Percentiles rank a stretch among this genome's conserved stretches.
These are phyloP conservation scores for Dactylellina sp. DNA, from an alignment of 2,329 filamentous ascomycete genomes.

Conservation along the genomic window DNA sequence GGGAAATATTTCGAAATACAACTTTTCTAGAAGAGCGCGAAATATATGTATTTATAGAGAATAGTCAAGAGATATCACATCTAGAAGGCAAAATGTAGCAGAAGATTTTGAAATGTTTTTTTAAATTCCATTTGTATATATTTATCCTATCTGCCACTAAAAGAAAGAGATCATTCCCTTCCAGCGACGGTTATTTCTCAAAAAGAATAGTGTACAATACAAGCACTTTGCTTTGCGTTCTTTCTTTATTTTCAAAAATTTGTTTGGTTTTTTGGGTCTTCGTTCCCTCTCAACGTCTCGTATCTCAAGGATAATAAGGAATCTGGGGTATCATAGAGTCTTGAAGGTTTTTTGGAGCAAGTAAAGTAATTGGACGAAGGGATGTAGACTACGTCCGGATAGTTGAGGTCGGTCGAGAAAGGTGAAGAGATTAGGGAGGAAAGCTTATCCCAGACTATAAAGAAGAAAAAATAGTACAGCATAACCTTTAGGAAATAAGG, in stretches of 20 bases:
- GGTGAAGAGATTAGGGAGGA: neutral
- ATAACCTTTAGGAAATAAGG: constrained; percentile 15
- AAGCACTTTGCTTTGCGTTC: neutral
- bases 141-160: neutral
- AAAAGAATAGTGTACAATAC: constrained; percentile 18
- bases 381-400: constrained; percentile 45
- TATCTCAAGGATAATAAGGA: neutral
- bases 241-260: neutral
- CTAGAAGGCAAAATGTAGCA: neutral
- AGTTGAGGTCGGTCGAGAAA: neutral
- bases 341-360: neutral
- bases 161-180: neutral
- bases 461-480: constrained; percentile 2
- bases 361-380: constrained; percentile 39
- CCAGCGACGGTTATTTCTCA: neutral
- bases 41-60: too few species aligned
- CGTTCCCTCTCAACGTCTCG: neutral
- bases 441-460: neutral
- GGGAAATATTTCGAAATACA: too few species aligned
- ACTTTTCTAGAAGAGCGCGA: too few species aligned
- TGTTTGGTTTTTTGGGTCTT: neutral
- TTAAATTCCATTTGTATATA: constrained; percentile 16
- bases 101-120: constrained; percentile 31
- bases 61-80: too few species aligned
- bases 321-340: constrained; percentile 30